Conservation (phyloP, 2,329 filamentous ascomycete genomes). For the Colletotrichum sp. region DNA sequence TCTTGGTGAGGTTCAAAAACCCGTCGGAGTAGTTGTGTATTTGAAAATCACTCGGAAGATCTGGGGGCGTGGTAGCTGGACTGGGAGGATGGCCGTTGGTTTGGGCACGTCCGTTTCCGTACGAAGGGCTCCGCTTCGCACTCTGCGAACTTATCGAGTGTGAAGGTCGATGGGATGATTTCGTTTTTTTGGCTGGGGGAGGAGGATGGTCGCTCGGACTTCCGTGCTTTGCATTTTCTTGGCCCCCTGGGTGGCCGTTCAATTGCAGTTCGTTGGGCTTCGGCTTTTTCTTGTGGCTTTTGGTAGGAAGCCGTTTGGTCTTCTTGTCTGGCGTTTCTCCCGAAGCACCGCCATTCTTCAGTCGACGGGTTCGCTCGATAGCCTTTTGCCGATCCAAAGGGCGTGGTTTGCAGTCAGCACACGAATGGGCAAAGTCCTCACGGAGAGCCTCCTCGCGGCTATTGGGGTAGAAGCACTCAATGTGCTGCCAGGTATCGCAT, state of each 20-base stretch:
- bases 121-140: constrained; percentile 67
- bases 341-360: constrained; percentile 47
- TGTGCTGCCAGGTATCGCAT: constrained; percentile 98
- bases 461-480: constrained; percentile 88
- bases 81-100: constrained; percentile 68
- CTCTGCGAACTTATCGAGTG: constrained; percentile 76
- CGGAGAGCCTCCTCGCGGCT: constrained; percentile 75
- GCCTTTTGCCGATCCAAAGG: constrained; percentile 76
- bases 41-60: constrained; percentile 65
- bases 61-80: constrained; percentile 77
- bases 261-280: constrained; percentile 72
- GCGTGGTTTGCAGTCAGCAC: constrained; percentile 85
- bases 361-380: constrained; percentile 71
- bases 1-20: constrained; percentile 77
- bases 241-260: constrained; percentile 69
- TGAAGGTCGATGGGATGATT: constrained; percentile 80
- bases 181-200: constrained; percentile 77
- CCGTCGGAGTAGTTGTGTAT: constrained; percentile 75
- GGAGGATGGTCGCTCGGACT: constrained; percentile 54
- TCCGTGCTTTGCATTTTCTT: constrained; percentile 56
- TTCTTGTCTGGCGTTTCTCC: constrained; percentile 70
- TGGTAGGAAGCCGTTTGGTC: constrained; percentile 74
- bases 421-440: constrained; percentile 80
- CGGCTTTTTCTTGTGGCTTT: constrained; percentile 86
- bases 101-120: constrained; percentile 67